Evolutionary conservation across 768 basidiomycete genomes (phyloP), one percentile per base, ranked within the genome.

Genomic region (Leccinum aurantiacum): DNA sequence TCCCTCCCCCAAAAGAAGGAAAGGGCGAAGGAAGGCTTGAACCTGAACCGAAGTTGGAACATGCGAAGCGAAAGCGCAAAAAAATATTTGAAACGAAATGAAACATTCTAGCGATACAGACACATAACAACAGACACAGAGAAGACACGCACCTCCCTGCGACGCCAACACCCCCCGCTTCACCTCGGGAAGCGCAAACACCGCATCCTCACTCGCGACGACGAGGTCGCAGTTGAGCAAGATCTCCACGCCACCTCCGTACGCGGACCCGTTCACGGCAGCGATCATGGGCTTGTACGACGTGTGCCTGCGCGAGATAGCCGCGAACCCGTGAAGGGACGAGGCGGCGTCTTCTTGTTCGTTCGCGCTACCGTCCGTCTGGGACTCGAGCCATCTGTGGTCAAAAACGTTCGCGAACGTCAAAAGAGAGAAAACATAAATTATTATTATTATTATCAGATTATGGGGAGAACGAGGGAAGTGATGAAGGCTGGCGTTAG

Each of bases 181-280:
- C 4, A 91, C 91, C 65, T 93, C 91, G 0, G 89, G 89, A 25
- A 91, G 77, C 4, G 84, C 89, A 62, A 93, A 90, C 57, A 80
- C 82, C 3, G 90, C 85, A 15, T 84, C 82, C 53, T 84, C 78
- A 60, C 79, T 81, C 2, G 91, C 86, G 19, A 93, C 71, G 55
- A 92, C 89, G 27, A 92, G 67, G 67, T 93, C 91, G 61, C 89
- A 91, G 63, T 93, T 93, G 5, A 92, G 65, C 2, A 90, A 63
- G 53, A 89, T 80, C 68, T 89, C 88, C 62, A 82, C 76, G 7
- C 86, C 88, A 2, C 88, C 88, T 35, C 87, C 87, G 51, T 83
- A 84, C 0, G 86, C 84, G 31, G 86, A 81, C n/a, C 91, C 91
- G 59, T 85, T 83, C 1, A 91, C 90, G 3, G 91, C 91, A 13